Conservation (phyloP, 176 grass and related monocot species). For the Otatea glauca region DNA sequence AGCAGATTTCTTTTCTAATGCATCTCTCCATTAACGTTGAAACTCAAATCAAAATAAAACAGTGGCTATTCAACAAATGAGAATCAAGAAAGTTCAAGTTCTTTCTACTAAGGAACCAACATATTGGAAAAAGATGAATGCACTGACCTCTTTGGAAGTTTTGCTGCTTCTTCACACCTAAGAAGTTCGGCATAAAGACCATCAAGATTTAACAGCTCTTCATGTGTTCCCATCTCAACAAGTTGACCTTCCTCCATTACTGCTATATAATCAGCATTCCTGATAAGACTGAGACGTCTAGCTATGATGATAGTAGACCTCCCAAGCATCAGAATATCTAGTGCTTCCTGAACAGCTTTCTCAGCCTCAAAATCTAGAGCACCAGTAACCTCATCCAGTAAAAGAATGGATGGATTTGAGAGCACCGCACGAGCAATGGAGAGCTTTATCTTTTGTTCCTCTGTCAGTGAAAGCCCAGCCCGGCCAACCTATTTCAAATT, state of each 20-base stretch:
- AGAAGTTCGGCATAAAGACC: constrained; percentile 95
- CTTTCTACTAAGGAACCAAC: not conserved
- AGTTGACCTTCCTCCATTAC: constrained; percentile 99
- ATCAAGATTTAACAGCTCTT: constrained; percentile 92
- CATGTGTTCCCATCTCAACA: constrained; percentile 98
- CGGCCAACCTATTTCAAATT: constrained; percentile 74
- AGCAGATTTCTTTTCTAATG: not conserved
- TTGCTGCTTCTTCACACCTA: constrained; percentile 90
- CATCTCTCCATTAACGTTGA: not conserved
- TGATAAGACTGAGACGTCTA: constrained; percentile 89
- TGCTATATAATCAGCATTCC: constrained; percentile 99
- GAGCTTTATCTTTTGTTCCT: constrained; percentile 98
- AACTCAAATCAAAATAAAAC: constrained; percentile 9
- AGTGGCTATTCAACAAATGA: not conserved
- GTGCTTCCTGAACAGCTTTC: constrained; percentile 89
- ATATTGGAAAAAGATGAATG: constrained; percentile 24
- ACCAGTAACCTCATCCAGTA: constrained; percentile 95
- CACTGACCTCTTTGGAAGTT: constrained; percentile 90
- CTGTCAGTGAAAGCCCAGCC: constrained; percentile 82
- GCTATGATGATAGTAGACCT: constrained; percentile 98
- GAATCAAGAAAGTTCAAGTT: constrained; percentile 17
- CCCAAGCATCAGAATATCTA: constrained; percentile 91
- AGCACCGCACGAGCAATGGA: constrained; percentile 97
- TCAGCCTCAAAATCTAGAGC: constrained; percentile 98
- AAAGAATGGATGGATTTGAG: constrained; percentile 92